phyloP scores from a whole-genome alignment of 495 filamentous ascomycete genomes.

The Penicillium canescens region DNA sequence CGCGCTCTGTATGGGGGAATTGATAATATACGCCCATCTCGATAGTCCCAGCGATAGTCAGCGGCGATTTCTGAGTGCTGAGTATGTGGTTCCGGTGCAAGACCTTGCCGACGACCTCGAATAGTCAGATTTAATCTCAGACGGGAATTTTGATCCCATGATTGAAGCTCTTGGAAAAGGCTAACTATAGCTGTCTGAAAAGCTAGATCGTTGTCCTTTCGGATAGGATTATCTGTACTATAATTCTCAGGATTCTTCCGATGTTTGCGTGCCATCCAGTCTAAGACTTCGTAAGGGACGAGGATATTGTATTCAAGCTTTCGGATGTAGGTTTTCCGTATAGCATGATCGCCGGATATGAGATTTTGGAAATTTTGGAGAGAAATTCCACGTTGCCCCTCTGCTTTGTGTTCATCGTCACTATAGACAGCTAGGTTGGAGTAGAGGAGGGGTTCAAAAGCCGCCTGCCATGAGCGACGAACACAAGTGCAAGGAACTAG shows the following conservation, averaged over 20 bases:
- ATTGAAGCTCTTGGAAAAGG: slow-evolving; percentile 3
- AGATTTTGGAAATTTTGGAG: neutral
- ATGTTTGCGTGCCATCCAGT: no score
- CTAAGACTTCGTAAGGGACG: no score
- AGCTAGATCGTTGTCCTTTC: neutral
- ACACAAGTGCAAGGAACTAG: neutral
- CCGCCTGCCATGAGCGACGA: neutral
- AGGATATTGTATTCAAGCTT: no score
- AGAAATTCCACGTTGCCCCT: neutral
- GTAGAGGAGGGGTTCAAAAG: neutral
- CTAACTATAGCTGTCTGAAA: slow-evolving; percentile 3
- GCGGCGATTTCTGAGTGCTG: neutral
- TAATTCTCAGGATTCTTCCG: no score
- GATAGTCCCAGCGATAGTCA: neutral
- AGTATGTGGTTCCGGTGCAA: neutral
- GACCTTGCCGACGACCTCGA: neutral
- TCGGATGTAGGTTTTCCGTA: no score
- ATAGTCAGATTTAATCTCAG: neutral
- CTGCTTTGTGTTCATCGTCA: neutral
- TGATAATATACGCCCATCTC: neutral
- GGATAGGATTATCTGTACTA: no score
- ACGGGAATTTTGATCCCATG: neutral
- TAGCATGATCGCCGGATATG: no score
- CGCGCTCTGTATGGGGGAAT: neutral
- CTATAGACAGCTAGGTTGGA: neutral